Evolutionary conservation across 441 rosid species (phyloP).

Genomic region (Arabidopsis lyrata): DNA sequence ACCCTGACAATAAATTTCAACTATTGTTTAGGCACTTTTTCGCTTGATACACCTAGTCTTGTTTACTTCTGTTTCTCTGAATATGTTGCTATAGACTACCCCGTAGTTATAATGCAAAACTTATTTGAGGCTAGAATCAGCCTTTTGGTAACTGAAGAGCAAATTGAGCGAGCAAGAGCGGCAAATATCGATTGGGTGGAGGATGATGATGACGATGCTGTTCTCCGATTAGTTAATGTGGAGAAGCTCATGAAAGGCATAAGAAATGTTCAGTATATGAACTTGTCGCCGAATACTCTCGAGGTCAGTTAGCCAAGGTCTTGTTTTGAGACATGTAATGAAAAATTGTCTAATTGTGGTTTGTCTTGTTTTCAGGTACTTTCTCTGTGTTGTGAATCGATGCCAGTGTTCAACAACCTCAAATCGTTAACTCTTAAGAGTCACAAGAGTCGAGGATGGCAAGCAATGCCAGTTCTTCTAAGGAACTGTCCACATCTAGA

Average conservation of each 20-base stretch:
- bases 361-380: slow-evolving; percentile 6
- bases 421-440: too few species aligned
- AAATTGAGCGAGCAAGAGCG: too few species aligned
- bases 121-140: background rate
- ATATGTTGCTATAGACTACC: background rate
- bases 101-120: background rate
- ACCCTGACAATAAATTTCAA: background rate
- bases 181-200: too few species aligned
- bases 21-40: background rate
- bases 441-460: too few species aligned
- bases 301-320: background rate
- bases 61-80: background rate
- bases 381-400: background rate
- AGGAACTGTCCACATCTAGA: too few species aligned
- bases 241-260: background rate
- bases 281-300: background rate
- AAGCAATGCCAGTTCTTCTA: too few species aligned
- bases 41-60: slow-evolving; percentile 16
- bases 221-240: background rate
- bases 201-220: background rate
- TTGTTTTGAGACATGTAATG: background rate
- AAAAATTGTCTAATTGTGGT: background rate
- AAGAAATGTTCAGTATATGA: background rate
- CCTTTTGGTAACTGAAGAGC: too few species aligned
- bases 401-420: too few species aligned